Conservation (phyloP, 2,329 filamentous ascomycete species). For the Fusarium sp. region DNA sequence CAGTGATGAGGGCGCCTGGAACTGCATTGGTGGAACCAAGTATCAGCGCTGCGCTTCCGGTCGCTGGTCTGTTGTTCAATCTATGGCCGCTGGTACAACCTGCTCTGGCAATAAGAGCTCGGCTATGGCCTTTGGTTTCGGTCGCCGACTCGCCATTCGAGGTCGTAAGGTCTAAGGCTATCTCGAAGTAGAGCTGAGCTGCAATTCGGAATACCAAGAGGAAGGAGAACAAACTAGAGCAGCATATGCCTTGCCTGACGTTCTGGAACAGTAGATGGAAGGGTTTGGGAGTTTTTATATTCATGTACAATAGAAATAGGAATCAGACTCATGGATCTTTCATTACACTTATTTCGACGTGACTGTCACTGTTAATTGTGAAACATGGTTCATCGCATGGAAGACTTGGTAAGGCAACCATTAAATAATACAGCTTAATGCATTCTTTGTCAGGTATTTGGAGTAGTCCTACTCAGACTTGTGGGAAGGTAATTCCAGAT, state of each 20-base stretch:
- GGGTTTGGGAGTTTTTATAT: constrained; percentile 22
- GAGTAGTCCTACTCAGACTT: neutral
- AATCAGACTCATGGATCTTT: constrained; percentile 27
- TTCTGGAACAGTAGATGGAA: constrained; percentile 11
- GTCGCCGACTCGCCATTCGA: constrained; percentile 31
- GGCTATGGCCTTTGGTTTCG: constrained; percentile 35
- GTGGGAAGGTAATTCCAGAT: neutral
- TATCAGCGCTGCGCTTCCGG: constrained; percentile 72
- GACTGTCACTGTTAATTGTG: neutral
- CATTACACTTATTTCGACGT: constrained; percentile 13
- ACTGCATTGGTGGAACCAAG: constrained; percentile 62
- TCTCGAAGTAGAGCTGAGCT: neutral
- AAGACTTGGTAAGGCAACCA: neutral
- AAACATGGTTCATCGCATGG: neutral
- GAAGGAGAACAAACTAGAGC: neutral
- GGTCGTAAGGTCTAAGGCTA: constrained; percentile 18
- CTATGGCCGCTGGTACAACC: constrained; percentile 62
- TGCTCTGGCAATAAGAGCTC: constrained; percentile 51
- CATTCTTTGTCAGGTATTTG: neutral
- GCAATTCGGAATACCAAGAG: constrained; percentile 10
- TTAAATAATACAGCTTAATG: neutral
- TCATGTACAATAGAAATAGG: constrained; percentile 27
- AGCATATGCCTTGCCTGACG: constrained; percentile 10
- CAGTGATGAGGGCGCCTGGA: constrained; percentile 63
- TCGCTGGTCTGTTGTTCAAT: constrained; percentile 58